Base-by-base conservation (phyloP, 129 eudicot genomes). In the Silybum marianum region DNA sequence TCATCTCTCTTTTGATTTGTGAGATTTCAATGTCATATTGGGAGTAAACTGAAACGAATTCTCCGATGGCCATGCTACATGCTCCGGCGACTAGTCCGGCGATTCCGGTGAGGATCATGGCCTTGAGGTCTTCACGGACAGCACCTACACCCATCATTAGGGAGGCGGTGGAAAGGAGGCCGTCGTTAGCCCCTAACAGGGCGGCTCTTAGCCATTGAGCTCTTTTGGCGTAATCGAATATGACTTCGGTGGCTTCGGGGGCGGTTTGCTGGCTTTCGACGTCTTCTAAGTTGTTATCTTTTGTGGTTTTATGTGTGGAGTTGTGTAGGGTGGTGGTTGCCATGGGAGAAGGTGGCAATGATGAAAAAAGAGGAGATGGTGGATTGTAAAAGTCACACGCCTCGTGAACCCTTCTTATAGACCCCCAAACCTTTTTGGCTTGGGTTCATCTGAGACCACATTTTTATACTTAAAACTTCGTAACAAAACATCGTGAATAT, bases 51-150 rank as follows among this genome's bases (percentile, higher is more conserved):
- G 93, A 92, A 3, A 92, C 96, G 22, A 84, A 91, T 38, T 91
- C 96, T 18, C 93, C 93, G 8, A 91, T 87, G 58, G 92, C 94
- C 97, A 92, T 92, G 86, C 92, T 90, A 84, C 86, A 91, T 7
- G 97, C 90, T 25, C 97, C 93, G 25, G 88, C 93, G 0, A 91
- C 72, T 16, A 91, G 48, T 0, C 90, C 89, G 0, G 94, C 94
- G 0, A 85, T 73, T 21, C 97, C 97, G 5, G 90, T 85, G 44
- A 92, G 84, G 78, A 92, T 79, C 92, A 92, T 90, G 81, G 89
- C 82, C 73, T 82, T 85, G 2, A 42, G 46, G 34, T 91, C 93
- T n/a, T 84, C 42, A 36, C 84, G 79, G 23, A 91, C 88, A 0
- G 96, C 91, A 11, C 96, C 93, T 2, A 91, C 84, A 9, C 96